Evolutionary conservation across 345 rosid genomes (phyloP).

Genomic region (Arabidopsis arenosa): DNA sequence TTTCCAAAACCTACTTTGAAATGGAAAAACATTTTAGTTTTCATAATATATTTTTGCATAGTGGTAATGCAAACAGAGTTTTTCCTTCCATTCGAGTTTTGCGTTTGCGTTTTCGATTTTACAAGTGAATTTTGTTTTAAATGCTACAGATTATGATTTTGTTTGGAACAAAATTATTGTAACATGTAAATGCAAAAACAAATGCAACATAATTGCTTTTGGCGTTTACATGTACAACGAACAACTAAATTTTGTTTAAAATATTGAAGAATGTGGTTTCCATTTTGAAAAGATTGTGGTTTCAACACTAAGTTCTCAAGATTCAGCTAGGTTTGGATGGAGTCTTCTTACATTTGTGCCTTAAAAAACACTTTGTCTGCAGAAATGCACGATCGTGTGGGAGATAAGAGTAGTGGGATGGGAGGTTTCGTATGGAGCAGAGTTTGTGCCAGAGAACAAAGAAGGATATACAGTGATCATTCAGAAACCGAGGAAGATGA

Average conservation of each 20-base stretch:
- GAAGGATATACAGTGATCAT: conserved; percentile 48
- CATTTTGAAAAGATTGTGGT: not conserved
- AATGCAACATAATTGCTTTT: too few relatives aligned
- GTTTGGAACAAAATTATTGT: too few relatives aligned
- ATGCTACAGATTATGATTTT: too few relatives aligned
- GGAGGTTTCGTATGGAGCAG: conserved; percentile 48
- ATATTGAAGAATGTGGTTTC: too few relatives aligned
- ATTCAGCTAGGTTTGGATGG: not conserved
- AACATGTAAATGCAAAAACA: too few relatives aligned
- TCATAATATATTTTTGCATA: too few relatives aligned
- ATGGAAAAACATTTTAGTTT: too few relatives aligned
- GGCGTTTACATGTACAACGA: not conserved
- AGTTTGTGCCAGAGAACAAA: conserved; percentile 44
- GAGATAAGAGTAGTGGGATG: conserved; percentile 49
- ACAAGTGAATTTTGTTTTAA: too few relatives aligned
- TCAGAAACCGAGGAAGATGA: conserved; percentile 46
- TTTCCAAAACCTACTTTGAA: too few relatives aligned
- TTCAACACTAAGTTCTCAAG: not conserved
- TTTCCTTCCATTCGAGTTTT: not conserved
- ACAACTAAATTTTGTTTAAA: not conserved
- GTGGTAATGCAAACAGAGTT: too few relatives aligned
- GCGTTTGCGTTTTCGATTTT: not conserved
- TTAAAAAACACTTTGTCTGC: not conserved
- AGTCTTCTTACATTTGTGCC: not conserved
- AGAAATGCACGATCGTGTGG: conserved; percentile 47